Evolutionary conservation across 2,329 filamentous ascomycete genomes (phyloP).

Genomic region (Periconia sp.): DNA sequence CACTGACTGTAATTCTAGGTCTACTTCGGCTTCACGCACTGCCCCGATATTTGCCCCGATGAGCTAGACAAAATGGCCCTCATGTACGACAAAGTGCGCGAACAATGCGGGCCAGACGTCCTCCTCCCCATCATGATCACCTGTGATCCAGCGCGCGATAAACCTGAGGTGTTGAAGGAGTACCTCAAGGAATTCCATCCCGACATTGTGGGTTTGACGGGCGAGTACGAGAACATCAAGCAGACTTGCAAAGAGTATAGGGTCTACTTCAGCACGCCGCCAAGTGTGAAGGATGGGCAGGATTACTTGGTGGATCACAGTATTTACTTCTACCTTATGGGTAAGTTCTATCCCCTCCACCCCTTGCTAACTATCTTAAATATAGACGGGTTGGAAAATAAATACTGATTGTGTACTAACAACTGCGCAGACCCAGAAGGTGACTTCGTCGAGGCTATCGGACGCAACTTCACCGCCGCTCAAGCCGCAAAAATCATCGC

Average conservation of each 20-base stretch:
- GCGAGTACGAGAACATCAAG: slow-evolving; percentile 92
- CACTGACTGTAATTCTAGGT: slow-evolving; percentile 56
- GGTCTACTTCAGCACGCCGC: slow-evolving; percentile 95
- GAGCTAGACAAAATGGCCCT: slow-evolving; percentile 99
- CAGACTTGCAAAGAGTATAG: slow-evolving; percentile 92
- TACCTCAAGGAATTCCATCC: slow-evolving; percentile 93
- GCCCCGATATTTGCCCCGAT: slow-evolving; percentile 97
- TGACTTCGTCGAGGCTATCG: slow-evolving; percentile 96
- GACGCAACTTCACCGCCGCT: slow-evolving; percentile 88
- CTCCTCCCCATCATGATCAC: slow-evolving; percentile 88
- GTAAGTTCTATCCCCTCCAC: slow-evolving; percentile 45
- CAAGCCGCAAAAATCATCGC: slow-evolving; percentile 81
- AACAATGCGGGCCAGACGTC: slow-evolving; percentile 49
- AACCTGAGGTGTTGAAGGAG: slow-evolving; percentile 76
- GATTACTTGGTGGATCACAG: slow-evolving; percentile 98
- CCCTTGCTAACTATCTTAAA: too few species aligned
- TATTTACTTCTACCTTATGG: slow-evolving; percentile 99
- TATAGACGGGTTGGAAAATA: not conserved
- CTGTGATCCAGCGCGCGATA: slow-evolving; percentile 91
- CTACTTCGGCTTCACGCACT: slow-evolving; percentile 98
- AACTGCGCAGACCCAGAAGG: slow-evolving; percentile 79
- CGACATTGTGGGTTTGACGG: slow-evolving; percentile 83
- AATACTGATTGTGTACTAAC: slow-evolving; percentile 19
- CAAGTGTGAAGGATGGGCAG: slow-evolving; percentile 84
- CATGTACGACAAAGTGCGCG: slow-evolving; percentile 74